phyloP scores from a whole-genome alignment of 129 eudicot genomes.

The Gnaphalium uliginosum region DNA sequence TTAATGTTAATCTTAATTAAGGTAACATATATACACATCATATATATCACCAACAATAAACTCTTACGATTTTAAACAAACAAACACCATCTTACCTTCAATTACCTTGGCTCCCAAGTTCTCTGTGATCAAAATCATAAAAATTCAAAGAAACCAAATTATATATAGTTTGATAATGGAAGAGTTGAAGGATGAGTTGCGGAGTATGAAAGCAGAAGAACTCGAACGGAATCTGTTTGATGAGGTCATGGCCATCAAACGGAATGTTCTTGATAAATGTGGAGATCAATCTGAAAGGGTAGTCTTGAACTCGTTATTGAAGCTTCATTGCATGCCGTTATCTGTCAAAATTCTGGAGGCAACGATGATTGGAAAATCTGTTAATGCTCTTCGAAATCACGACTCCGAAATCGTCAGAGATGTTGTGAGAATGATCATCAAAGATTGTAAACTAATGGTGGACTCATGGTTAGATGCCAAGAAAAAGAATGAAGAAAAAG shows the following conservation, averaged over 20 bases:
- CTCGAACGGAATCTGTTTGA: neutral
- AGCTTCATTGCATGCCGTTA: neutral
- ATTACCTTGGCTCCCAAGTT: too few species aligned
- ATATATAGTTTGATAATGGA: neutral
- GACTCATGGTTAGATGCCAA: neutral
- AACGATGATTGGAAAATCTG: slow-evolving; percentile 9
- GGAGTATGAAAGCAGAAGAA: neutral
- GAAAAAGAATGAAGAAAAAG: too few species aligned
- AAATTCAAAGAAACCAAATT: neutral
- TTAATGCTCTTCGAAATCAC: neutral
- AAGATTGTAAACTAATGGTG: neutral
- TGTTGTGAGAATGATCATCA: neutral
- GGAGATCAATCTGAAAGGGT: neutral
- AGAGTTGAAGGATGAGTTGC: neutral
- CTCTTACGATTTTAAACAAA: too few species aligned
- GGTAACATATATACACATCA: too few species aligned
- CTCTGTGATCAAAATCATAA: neutral
- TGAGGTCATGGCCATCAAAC: slow-evolving; percentile 1
- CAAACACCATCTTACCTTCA: too few species aligned
- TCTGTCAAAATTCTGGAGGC: neutral
- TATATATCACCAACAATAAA: too few species aligned
- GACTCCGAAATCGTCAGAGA: neutral
- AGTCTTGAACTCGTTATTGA: neutral
- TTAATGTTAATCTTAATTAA: too few species aligned
- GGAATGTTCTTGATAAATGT: neutral